Evolutionary conservation across 805 yeast genomes (phyloP).

Genomic region (Suhomyces tanzawaensis): DNA sequence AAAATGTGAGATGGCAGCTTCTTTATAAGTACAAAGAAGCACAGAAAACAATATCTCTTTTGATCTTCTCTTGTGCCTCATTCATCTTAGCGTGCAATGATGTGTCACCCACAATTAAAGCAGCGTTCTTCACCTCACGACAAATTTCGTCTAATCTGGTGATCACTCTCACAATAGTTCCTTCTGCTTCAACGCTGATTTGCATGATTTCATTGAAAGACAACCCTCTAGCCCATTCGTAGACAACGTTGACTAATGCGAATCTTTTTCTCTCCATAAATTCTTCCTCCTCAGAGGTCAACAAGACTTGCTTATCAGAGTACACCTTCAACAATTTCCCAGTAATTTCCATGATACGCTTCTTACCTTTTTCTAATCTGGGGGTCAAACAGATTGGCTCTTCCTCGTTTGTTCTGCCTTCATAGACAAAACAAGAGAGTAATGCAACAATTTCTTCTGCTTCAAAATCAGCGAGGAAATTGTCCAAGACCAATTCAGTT

Average conservation of each 20-base stretch:
- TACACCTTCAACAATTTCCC: conserved; percentile 59
- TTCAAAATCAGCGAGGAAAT: conserved; percentile 87
- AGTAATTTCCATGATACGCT: conserved; percentile 68
- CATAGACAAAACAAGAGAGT: conserved; percentile 88
- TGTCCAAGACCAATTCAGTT: conserved; percentile 87
- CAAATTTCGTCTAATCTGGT: conserved; percentile 93
- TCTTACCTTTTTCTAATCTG: conserved; percentile 67
- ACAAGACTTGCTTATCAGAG: conserved; percentile 63
- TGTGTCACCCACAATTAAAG: conserved; percentile 91
- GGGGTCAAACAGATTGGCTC: conserved; percentile 73
- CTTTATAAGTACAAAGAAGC: conserved; percentile 86
- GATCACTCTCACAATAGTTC: conserved; percentile 94
- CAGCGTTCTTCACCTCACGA: conserved; percentile 90
- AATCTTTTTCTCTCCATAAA: conserved; percentile 82
- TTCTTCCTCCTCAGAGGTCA: conserved; percentile 82
- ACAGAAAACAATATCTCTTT: conserved; percentile 95
- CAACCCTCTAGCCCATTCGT: conserved; percentile 97
- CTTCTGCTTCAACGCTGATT: conserved; percentile 87
- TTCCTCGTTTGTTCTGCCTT: conserved; percentile 67
- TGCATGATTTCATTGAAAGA: conserved; percentile 89
- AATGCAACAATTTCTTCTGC: conserved; percentile 97
- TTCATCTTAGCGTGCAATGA: conserved; percentile 85
- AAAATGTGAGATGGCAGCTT: no score
- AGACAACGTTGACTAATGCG: conserved; percentile 88
- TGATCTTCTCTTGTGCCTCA: conserved; percentile 89